Conservation (phyloP, 2,329 filamentous ascomycete genomes). For the Aspergillus sp. region DNA sequence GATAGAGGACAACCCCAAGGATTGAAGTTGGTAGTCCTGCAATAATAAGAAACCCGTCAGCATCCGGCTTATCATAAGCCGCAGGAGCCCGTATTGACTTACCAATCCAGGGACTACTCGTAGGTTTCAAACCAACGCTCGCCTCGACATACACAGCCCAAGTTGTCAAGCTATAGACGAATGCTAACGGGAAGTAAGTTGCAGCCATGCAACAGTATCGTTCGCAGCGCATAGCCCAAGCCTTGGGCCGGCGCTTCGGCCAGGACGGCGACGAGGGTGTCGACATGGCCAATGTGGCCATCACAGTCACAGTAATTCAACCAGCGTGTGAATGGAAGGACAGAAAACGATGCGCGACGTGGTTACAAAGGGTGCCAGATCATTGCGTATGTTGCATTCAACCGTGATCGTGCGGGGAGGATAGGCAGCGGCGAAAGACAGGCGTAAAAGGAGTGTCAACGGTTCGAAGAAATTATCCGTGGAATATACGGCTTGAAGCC, state of each 20-base stretch:
- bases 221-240: slow-evolving; percentile 60
- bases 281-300: slow-evolving; percentile 41
- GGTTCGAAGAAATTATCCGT: not conserved
- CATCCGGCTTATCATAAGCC: not conserved
- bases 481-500: not conserved
- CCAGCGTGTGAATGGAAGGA: not conserved
- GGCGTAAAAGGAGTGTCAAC: not conserved
- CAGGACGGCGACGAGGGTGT: slow-evolving; percentile 41
- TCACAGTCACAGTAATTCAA: slow-evolving; percentile 17
- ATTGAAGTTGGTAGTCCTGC: slow-evolving; percentile 52
- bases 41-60: not conserved
- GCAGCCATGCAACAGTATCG: slow-evolving; percentile 77
- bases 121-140: slow-evolving; percentile 63
- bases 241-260: slow-evolving; percentile 42
- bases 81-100: slow-evolving; percentile 6
- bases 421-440: not conserved
- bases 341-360: not conserved
- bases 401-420: not conserved
- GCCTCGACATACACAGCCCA: slow-evolving; percentile 92
- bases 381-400: not conserved
- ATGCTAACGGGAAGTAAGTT: slow-evolving; percentile 81
- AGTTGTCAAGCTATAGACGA: slow-evolving; percentile 85
- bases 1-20: slow-evolving; percentile 69
- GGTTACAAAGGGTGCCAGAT: not conserved
- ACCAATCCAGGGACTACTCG: slow-evolving; percentile 50